Evolutionary conservation across 2,329 filamentous ascomycete genomes (phyloP).

Genomic region (Paracorniculantispora psalliotae): DNA sequence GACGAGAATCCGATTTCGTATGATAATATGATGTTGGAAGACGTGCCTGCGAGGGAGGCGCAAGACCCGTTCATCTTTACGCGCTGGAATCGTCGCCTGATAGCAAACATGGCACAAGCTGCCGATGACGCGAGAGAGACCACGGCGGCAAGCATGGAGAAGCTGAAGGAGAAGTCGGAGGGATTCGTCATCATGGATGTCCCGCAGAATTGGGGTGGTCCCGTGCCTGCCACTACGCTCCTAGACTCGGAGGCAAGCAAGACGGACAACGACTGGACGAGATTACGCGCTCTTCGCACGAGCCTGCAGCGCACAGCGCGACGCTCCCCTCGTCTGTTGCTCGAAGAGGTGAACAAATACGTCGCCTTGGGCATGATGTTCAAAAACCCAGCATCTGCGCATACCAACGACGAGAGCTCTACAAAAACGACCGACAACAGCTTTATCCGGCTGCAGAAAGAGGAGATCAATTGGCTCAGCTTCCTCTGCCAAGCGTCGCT

Average conservation of each 20-base stretch:
- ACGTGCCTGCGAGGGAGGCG: background rate
- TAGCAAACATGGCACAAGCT: background rate
- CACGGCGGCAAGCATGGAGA: background rate
- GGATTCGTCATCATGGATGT: background rate
- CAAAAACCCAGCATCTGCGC: background rate
- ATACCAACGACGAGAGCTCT: background rate
- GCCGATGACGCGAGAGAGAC: background rate
- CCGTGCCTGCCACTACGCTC: background rate
- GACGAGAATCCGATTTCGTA: background rate
- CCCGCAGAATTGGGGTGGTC: background rate
- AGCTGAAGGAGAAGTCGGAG: background rate
- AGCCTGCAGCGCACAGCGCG: constrained; percentile 20
- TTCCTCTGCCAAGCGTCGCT: constrained; percentile 22
- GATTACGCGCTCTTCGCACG: constrained; percentile 17
- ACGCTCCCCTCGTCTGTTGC: constrained; percentile 25
- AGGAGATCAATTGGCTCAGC: constrained; percentile 30
- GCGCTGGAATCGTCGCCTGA: background rate
- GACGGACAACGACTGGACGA: constrained; percentile 17
- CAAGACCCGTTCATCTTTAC: background rate
- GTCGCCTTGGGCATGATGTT: constrained; percentile 12
- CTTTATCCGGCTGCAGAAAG: constrained; percentile 2
- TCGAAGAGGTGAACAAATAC: constrained; percentile 20
- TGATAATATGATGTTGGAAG: background rate
- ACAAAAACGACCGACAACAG: background rate
- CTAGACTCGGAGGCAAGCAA: background rate